Evolutionary conservation across 2,329 filamentous ascomycete genomes (phyloP).

Genomic region (Aureobasidium sp.): DNA sequence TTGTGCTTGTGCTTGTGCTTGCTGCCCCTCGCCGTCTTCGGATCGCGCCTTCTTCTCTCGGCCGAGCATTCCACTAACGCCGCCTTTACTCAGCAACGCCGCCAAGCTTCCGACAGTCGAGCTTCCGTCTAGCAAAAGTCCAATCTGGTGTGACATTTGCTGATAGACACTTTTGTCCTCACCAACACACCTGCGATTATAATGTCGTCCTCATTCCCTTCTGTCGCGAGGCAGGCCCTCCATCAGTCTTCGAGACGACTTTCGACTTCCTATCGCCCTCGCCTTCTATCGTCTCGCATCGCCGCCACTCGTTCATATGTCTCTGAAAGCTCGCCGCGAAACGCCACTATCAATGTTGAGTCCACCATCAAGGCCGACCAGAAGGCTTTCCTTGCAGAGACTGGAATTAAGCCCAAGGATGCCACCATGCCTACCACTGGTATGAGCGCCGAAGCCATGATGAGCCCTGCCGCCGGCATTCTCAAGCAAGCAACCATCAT

Average conservation of each 20-base stretch:
- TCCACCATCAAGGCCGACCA: constrained; percentile 81
- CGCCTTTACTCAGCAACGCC: constrained; percentile 2
- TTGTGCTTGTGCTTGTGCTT: no score
- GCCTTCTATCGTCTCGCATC: constrained; percentile 26
- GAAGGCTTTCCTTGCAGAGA: constrained; percentile 62
- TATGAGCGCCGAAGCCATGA: constrained; percentile 56
- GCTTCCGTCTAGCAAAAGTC: constrained; percentile 5
- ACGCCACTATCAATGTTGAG: constrained; percentile 74
- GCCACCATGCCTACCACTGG: constrained; percentile 54
- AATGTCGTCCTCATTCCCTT: constrained; percentile 51
- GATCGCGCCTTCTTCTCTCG: neutral
- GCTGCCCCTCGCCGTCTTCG: neutral
- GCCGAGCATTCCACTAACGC: neutral
- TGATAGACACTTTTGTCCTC: neutral
- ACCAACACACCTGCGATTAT: neutral
- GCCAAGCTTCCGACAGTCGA: neutral
- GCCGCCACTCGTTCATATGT: constrained; percentile 62
- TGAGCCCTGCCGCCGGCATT: constrained; percentile 67
- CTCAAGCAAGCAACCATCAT: constrained; percentile 87
- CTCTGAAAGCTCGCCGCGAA: constrained; percentile 70
- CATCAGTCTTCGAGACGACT: constrained; percentile 48
- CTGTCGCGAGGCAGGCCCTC: constrained; percentile 68
- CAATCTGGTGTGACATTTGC: constrained; percentile 12
- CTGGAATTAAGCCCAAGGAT: constrained; percentile 46
- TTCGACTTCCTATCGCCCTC: constrained; percentile 35